Conservation (phyloP, 1,284 basidiomycete species). For the Leccinum pachyderme region DNA sequence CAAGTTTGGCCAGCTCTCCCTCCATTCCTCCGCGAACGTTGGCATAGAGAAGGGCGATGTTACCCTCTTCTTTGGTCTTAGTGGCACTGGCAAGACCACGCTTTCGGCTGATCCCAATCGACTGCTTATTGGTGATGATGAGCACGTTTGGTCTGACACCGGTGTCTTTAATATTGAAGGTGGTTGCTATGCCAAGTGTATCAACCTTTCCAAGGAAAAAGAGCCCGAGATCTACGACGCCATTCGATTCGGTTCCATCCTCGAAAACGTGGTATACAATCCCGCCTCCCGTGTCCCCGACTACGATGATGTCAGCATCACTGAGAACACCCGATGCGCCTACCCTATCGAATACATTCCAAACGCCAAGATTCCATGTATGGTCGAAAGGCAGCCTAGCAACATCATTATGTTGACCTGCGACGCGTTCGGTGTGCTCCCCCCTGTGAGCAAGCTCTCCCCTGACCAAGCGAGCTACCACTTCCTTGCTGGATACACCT, state of each 20-base stretch:
- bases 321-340: constrained; percentile 98
- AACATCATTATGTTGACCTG: constrained; percentile 99
- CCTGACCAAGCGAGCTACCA: constrained; percentile 97
- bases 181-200: constrained; percentile 98
- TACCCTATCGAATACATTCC: constrained; percentile 98
- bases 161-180: constrained; percentile 99
- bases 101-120: constrained; percentile 92
- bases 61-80: constrained; percentile 98
- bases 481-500: constrained; percentile 96
- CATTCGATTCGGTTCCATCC: constrained; percentile 93
- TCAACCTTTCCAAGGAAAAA: constrained; percentile 95
- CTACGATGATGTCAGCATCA: constrained; percentile 96
- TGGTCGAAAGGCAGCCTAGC: constrained; percentile 80
- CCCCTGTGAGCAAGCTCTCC: constrained; percentile 91
- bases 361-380: constrained; percentile 92
- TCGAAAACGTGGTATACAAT: constrained; percentile 99
- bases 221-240: constrained; percentile 98
- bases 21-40: constrained; percentile 99
- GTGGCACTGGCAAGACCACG: constrained; percentile 98
- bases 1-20: constrained; percentile 96
- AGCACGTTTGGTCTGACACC: constrained; percentile 96
- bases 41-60: constrained; percentile 89
- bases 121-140: constrained; percentile 93
- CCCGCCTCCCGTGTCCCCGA: constrained; percentile 84
- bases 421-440: constrained; percentile 97